These are phyloP conservation scores for Schoenoplectus triqueter DNA, from an alignment of 202 grass and related monocot species.

Conservation along the genomic window DNA sequence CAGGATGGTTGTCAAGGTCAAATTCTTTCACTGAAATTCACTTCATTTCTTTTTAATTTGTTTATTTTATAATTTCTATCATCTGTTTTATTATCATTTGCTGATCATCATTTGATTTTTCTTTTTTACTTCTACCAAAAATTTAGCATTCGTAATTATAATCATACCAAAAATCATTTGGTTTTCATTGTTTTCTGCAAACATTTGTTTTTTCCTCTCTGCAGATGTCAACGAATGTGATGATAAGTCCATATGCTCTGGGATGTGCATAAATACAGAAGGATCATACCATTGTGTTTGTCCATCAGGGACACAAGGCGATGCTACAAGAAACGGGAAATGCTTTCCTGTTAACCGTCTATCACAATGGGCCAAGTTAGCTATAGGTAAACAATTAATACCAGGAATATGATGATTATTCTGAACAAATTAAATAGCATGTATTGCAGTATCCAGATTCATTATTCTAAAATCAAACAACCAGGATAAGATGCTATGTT, in stretches of 20 bases:
- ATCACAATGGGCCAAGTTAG: neutral
- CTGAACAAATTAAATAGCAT: neutral
- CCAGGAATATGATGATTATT: neutral
- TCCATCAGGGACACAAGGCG: slow-evolving; percentile 42
- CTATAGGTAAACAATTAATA: neutral
- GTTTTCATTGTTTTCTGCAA: no score
- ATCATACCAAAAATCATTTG: no score
- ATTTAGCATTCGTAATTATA: no score
- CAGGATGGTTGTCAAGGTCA: slow-evolving; percentile 30
- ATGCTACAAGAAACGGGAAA: slow-evolving; percentile 33
- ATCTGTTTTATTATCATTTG: no score
- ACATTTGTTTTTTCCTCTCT: neutral
- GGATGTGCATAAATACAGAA: slow-evolving; percentile 47
- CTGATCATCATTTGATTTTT: no score
- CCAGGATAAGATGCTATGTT: no score
- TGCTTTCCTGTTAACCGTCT: slow-evolving; percentile 40
- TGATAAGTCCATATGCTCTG: slow-evolving; percentile 42
- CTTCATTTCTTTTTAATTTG: no score
- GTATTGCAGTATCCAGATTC: no score
- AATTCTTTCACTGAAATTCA: neutral
- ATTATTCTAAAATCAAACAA: no score
- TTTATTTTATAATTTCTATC: no score
- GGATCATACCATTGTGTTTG: slow-evolving; percentile 49
- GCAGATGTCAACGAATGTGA: slow-evolving; percentile 46
- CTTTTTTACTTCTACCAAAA: no score